Base-by-base conservation (phyloP, 805 yeast genomes). In the Starmera amethionina region DNA sequence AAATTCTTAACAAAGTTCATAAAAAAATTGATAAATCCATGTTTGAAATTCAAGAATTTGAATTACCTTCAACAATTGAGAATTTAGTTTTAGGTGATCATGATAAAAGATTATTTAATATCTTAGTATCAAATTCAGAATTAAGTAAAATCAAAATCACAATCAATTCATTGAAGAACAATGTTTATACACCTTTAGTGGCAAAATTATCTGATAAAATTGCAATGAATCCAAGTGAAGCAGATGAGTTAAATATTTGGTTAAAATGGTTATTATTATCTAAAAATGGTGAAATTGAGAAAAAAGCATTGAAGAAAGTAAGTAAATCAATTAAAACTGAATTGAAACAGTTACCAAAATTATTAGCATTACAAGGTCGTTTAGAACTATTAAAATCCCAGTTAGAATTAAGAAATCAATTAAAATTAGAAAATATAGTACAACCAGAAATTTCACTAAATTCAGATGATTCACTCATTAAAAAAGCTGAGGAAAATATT, bases 291-390 rank as follows among this genome's bases (percentile, higher is more conserved):
- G 15, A 40, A 1, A 37, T 52, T 13, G 40, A 41, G 8, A 18
- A 12, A 11, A 13, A 22, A 10, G 18, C n/a, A 15, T 63, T 82
- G 39, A 76, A 76, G 35, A 62, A 70, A 4, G 59, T 90, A 41
- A 81, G 77, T 55, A 55, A 72, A 3, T 68, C 82, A 1, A 63
- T 89, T 27, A 62, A 67, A 15, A 65, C 73, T 41, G 80, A 74
- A 29, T 67, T 73, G 58, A 71, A 71, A 45, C 68, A 70, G 34
- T 62, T 90, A 46, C 82, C 89, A 8, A 71, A 75, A 32, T 66
- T 90, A 39, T 63, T 89, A 22, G 78, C 93, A 2, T 70, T 90
- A 28, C 94, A 89, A 58, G 98, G 98, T 36, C 75, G 93, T 47
- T 65, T 90, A 36, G 83, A 81, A 52, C 70, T 90, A 58, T 68